Percentiles rank a stretch among this genome's conserved stretches.
phyloP scores from a whole-genome alignment of 441 rosid species.

The Jatropha podagrica region DNA sequence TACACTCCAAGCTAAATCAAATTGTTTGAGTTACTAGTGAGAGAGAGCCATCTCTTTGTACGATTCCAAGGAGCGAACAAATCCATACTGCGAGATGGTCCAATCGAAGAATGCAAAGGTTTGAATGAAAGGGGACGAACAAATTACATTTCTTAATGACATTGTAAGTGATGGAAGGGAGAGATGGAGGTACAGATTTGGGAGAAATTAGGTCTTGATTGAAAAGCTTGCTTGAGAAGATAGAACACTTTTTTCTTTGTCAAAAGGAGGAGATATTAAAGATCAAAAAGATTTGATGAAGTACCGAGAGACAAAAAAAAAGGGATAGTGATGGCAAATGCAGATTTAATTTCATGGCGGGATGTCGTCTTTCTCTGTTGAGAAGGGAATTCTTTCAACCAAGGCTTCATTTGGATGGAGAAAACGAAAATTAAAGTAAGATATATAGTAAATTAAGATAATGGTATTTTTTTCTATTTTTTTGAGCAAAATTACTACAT shows the following conservation, averaged over 20 bases:
- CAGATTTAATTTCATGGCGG: slow-evolving; percentile 35
- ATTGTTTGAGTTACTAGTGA: slow-evolving; percentile 72
- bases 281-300: slow-evolving; percentile 30
- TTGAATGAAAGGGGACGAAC: slow-evolving; percentile 74
- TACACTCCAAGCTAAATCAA: slow-evolving; percentile 73
- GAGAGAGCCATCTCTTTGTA: slow-evolving; percentile 78
- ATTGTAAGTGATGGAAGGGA: slow-evolving; percentile 39
- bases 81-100: slow-evolving; percentile 44
- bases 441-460: too few relatives aligned
- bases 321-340: slow-evolving; percentile 20
- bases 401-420: too few relatives aligned
- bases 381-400: too few relatives aligned
- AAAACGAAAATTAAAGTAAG: too few relatives aligned
- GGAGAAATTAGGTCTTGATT: slow-evolving; percentile 60
- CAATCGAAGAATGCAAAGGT: slow-evolving; percentile 82
- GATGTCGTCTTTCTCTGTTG: too few relatives aligned
- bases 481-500: too few relatives aligned
- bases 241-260: slow-evolving; percentile 23
- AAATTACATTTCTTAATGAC: slow-evolving; percentile 61
- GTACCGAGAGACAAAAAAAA: slow-evolving; percentile 26
- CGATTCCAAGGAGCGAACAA: slow-evolving; percentile 44
- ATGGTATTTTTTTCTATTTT: too few relatives aligned
- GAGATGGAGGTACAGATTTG: slow-evolving; percentile 47
- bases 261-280: slow-evolving; percentile 18
- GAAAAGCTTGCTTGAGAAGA: slow-evolving; percentile 47